A percentile compares a stretch with the other conserved stretches of the same genome.
These are phyloP conservation scores for Xylaria telfairii DNA, from an alignment of 495 filamentous ascomycete species.

Conservation along the genomic window DNA sequence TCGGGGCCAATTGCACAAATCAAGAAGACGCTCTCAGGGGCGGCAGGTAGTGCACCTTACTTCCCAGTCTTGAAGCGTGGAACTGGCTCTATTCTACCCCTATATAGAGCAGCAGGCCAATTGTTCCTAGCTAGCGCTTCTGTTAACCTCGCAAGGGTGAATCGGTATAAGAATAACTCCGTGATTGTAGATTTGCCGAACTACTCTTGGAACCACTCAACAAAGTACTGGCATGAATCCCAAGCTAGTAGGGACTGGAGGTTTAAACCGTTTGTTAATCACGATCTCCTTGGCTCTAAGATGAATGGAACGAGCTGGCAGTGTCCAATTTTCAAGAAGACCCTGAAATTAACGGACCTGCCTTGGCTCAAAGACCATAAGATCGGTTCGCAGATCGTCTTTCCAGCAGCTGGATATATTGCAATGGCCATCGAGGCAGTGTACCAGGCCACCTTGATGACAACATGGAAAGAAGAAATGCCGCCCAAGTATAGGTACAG, in stretches of 20 bases:
- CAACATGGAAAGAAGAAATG: background rate
- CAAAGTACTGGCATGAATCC: constrained; percentile 42
- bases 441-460: constrained; percentile 29
- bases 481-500: constrained; percentile 32
- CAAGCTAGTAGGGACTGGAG: constrained; percentile 33
- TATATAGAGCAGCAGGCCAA: constrained; percentile 40
- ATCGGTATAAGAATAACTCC: background rate
- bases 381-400: constrained; percentile 37
- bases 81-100: background rate
- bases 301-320: constrained; percentile 25
- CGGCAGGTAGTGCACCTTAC: constrained; percentile 29
- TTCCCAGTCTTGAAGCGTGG: constrained; percentile 29
- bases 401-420: constrained; percentile 47
- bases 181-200: constrained; percentile 47
- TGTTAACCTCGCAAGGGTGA: background rate
- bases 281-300: constrained; percentile 29
- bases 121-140: constrained; percentile 23
- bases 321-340: constrained; percentile 38
- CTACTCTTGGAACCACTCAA: constrained; percentile 54
- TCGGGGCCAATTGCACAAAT: constrained; percentile 53
- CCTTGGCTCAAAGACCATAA: constrained; percentile 49
- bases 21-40: constrained; percentile 17
- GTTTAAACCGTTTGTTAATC: constrained; percentile 32
- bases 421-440: constrained; percentile 50
- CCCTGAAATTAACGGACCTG: constrained; percentile 35